A percentile compares a stretch with the other conserved stretches of the same genome.
These are phyloP conservation scores for Backusella tarrabulga DNA, from an alignment of 192 early-diverging fungal species.

Conservation along the genomic window DNA sequence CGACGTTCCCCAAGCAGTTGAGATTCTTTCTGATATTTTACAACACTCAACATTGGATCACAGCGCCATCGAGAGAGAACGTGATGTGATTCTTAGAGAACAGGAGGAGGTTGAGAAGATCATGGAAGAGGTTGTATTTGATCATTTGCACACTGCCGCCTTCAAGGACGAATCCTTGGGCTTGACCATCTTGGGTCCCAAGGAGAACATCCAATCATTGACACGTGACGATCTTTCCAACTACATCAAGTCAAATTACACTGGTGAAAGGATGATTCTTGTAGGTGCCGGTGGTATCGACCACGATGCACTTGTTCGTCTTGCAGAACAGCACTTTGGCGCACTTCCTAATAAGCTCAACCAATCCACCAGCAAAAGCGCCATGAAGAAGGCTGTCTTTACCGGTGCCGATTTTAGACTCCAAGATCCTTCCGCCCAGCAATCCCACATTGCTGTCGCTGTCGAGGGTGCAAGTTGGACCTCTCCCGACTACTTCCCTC, in stretches of 20 bases:
- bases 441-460: slow-evolving; percentile 95
- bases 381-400: slow-evolving; percentile 71
- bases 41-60: slow-evolving; percentile 76
- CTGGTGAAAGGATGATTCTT: slow-evolving; percentile 95
- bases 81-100: slow-evolving; percentile 96
- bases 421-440: slow-evolving; percentile 77
- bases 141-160: slow-evolving; percentile 94
- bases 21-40: slow-evolving; percentile 93
- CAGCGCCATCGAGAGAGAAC: slow-evolving; percentile 92
- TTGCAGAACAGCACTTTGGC: slow-evolving; percentile 94
- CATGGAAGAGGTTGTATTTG: slow-evolving; percentile 98
- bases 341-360: slow-evolving; percentile 49
- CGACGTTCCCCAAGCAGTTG: slow-evolving; percentile 88
- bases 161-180: slow-evolving; percentile 90
- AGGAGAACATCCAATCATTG: slow-evolving; percentile 91
- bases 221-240: slow-evolving; percentile 80
- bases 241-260: slow-evolving; percentile 95
- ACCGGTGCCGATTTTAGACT: slow-evolving; percentile 84
- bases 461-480: slow-evolving; percentile 97
- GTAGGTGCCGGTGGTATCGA: slow-evolving; percentile 91
- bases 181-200: slow-evolving; percentile 91
- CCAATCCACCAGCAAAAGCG: slow-evolving; percentile 15
- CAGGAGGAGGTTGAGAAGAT: slow-evolving; percentile 91
- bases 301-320: slow-evolving; percentile 89
- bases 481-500: slow-evolving; percentile 91